phyloP scores from a whole-genome alignment of 2,329 filamentous ascomycete species.

The Paraconiothyrium sp. region DNA sequence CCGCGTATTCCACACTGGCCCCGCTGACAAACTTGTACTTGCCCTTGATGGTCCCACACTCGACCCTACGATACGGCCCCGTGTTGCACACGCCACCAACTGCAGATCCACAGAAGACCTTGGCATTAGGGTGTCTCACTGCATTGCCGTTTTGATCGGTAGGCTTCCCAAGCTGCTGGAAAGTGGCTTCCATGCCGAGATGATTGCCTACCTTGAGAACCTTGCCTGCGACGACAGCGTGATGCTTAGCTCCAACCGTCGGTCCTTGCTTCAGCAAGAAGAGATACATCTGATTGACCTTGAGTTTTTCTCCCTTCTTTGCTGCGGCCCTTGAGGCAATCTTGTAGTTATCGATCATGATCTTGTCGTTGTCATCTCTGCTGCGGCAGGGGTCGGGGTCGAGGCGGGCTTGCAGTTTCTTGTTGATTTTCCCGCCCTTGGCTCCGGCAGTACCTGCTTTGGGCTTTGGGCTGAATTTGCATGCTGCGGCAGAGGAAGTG shows the following conservation, averaged over 20 bases:
- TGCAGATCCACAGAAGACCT: slow-evolving; percentile 8
- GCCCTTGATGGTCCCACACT: background rate
- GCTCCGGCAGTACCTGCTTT: slow-evolving; percentile 2
- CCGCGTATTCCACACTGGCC: slow-evolving; percentile 2
- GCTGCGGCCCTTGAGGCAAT: slow-evolving; percentile 4
- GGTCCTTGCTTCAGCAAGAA: slow-evolving; percentile 10
- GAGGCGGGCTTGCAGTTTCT: slow-evolving; percentile 6
- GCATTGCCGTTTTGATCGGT: slow-evolving; percentile 1
- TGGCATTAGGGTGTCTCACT: slow-evolving; percentile 7
- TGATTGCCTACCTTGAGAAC: slow-evolving; percentile 9
- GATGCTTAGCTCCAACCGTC: slow-evolving; percentile 3
- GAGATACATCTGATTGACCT: slow-evolving; percentile 10
- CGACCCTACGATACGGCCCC: slow-evolving; percentile 6
- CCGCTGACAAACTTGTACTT: slow-evolving; percentile 12
- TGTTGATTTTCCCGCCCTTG: slow-evolving; percentile 5
- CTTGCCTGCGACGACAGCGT: slow-evolving; percentile 9
- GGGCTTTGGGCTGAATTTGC: slow-evolving; percentile 5
- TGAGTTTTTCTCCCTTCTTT: slow-evolving; percentile 3
- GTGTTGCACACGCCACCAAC: slow-evolving; percentile 8
- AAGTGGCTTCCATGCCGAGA: slow-evolving; percentile 10
- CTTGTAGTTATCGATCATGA: slow-evolving; percentile 15
- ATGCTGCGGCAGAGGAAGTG: slow-evolving; percentile 2
- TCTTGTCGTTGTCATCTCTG: slow-evolving; percentile 1
- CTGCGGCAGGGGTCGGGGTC: slow-evolving; percentile 11
- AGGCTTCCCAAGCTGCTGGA: slow-evolving; percentile 9